These are phyloP conservation scores for Venustampulla echinocandica DNA, from an alignment of 495 filamentous ascomycete species.

Conservation along the genomic window DNA sequence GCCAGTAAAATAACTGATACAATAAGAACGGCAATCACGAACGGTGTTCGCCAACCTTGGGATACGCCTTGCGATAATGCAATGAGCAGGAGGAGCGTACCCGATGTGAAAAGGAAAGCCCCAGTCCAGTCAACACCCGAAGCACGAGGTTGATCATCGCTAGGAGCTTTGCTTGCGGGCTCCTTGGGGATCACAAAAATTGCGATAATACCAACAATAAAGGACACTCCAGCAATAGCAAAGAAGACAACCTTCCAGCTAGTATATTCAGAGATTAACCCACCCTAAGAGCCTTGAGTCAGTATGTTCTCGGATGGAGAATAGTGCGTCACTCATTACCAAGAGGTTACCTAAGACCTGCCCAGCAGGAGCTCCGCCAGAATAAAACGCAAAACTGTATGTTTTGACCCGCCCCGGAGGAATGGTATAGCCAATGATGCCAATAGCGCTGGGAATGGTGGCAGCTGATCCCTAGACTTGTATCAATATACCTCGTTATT, in stretches of 20 bases:
- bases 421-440: slow-evolving; percentile 53
- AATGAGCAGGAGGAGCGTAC: slow-evolving; percentile 53
- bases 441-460: slow-evolving; percentile 57
- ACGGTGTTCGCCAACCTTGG: slow-evolving; percentile 59
- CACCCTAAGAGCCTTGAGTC: slow-evolving; percentile 19
- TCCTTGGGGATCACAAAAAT: slow-evolving; percentile 58
- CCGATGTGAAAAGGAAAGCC: slow-evolving; percentile 51
- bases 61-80: slow-evolving; percentile 56
- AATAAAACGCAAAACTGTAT: slow-evolving; percentile 42
- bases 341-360: slow-evolving; percentile 20
- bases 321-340: neutral
- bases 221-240: slow-evolving; percentile 53
- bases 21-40: slow-evolving; percentile 55
- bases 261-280: slow-evolving; percentile 45
- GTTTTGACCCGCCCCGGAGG: slow-evolving; percentile 54
- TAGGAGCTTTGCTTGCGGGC: slow-evolving; percentile 27
- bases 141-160: slow-evolving; percentile 15
- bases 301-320: neutral
- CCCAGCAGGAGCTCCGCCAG: slow-evolving; percentile 15
- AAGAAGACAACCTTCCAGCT: slow-evolving; percentile 61
- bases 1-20: slow-evolving; percentile 50
- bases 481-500: slow-evolving; percentile 24
- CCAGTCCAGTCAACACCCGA: slow-evolving; percentile 56
- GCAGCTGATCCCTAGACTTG: slow-evolving; percentile 54
- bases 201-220: slow-evolving; percentile 48